Conservation (phyloP, 768 basidiomycete genomes). For the Boletellus sp. region DNA sequence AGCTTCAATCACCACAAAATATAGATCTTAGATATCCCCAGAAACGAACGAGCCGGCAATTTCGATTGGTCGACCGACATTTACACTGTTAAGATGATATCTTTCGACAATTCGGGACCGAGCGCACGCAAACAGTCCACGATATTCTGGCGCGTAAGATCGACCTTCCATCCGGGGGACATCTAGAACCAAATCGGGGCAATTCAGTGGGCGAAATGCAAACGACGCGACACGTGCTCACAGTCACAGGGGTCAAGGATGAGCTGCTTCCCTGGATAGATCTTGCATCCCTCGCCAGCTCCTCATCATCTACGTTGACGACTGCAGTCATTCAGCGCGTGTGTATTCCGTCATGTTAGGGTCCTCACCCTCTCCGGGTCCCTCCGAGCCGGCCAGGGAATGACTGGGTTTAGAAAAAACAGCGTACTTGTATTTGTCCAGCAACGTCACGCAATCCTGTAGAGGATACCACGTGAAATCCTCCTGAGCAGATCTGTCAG, state of each 20-base stretch:
- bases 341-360: neutral
- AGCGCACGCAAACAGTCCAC: conserved; percentile 43
- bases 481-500: conserved; percentile 52
- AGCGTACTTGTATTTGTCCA: conserved; percentile 68
- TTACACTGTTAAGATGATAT: conserved; percentile 37
- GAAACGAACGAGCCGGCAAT: too few species aligned
- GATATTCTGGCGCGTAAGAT: conserved; percentile 34
- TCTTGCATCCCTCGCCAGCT: conserved; percentile 18
- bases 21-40: too few species aligned
- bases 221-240: conserved; percentile 11
- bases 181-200: conserved; percentile 12
- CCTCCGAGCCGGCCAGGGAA: conserved; percentile 39
- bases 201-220: neutral
- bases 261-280: conserved; percentile 14
- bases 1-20: too few species aligned
- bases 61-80: neutral
- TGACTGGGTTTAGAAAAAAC: conserved; percentile 66
- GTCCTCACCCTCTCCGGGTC: conserved; percentile 24
- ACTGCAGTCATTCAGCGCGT: conserved; percentile 16
- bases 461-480: conserved; percentile 74
- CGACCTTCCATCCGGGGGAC: conserved; percentile 28
- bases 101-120: conserved; percentile 39
- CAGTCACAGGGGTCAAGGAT: conserved; percentile 25
- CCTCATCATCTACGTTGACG: conserved; percentile 11
- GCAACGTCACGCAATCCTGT: conserved; percentile 46